Percentiles rank a stretch among this genome's conserved stretches.
phyloP scores from a whole-genome alignment of 2,329 filamentous ascomycete species.

The Fusarium bulbicola region DNA sequence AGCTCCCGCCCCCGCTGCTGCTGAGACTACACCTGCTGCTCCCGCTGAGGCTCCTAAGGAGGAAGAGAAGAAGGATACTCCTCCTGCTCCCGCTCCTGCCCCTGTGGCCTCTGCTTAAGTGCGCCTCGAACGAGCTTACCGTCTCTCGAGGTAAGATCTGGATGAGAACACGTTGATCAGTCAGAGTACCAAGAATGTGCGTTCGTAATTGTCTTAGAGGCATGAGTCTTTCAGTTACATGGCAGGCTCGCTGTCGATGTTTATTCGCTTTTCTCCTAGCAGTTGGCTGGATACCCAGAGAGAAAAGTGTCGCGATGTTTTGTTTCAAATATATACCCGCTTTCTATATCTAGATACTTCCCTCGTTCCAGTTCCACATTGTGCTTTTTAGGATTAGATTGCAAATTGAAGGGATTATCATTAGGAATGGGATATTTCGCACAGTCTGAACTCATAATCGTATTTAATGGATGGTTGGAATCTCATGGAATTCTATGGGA shows the following conservation, averaged over 20 bases:
- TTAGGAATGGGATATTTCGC: neutral
- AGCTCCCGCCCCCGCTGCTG: conserved; percentile 35
- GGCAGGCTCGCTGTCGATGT: conserved; percentile 1
- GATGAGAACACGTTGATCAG: conserved; percentile 4
- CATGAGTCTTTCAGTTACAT: conserved; percentile 1
- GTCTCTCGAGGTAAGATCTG: neutral
- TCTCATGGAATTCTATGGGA: neutral
- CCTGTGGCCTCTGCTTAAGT: conserved; percentile 38
- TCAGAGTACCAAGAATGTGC: neutral
- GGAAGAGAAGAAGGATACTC: conserved; percentile 40
- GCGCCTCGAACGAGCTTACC: neutral
- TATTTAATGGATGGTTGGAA: neutral
- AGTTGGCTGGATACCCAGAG: conserved; percentile 46
- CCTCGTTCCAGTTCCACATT: neutral
- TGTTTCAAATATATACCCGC: conserved; percentile 47
- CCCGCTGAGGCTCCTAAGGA: conserved; percentile 40
- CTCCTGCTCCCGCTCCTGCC: conserved; percentile 37
- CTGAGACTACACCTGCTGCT: conserved; percentile 20
- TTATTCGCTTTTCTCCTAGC: conserved; percentile 39
- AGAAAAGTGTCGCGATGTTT: conserved; percentile 41
- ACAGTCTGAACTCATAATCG: neutral
- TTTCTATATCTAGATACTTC: neutral
- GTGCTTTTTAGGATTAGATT: neutral
- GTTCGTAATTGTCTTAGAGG: neutral
- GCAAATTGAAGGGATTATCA: neutral